Conservation (phyloP, 768 basidiomycete species). For the Calocera viscosa region DNA sequence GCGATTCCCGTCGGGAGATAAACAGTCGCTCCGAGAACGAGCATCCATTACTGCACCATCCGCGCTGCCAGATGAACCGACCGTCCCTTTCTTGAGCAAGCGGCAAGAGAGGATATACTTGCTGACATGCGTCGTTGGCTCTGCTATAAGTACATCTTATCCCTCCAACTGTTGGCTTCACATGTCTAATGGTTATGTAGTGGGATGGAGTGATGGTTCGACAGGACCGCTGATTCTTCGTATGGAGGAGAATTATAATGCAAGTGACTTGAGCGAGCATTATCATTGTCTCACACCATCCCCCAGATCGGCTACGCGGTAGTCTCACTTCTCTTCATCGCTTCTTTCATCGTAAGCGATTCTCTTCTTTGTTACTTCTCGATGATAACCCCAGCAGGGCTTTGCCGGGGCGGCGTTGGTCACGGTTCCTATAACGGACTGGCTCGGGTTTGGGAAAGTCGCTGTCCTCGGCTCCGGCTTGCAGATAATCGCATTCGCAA, state of each 20-base stretch:
- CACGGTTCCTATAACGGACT: not conserved
- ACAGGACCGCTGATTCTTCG: conserved; percentile 11
- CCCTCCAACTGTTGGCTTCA: not conserved
- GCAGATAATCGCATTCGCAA: conserved; percentile 26
- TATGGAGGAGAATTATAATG: conserved; percentile 9
- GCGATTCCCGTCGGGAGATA: not conserved
- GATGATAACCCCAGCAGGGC: not conserved
- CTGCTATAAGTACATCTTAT: not conserved
- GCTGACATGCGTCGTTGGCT: not conserved
- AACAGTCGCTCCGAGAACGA: not conserved
- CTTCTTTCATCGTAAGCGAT: conserved; percentile 2
- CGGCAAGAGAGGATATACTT: not conserved
- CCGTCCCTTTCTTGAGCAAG: not conserved
- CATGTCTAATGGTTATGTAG: not conserved
- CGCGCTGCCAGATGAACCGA: not conserved
- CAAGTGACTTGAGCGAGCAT: not conserved
- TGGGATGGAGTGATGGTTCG: conserved; percentile 6
- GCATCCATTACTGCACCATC: not conserved
- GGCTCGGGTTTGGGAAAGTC: not conserved
- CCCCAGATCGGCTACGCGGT: conserved; percentile 9
- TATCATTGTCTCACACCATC: not conserved
- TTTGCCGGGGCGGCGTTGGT: not conserved
- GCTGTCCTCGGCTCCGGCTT: conserved; percentile 21
- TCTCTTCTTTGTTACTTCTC: not conserved
- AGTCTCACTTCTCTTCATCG: conserved; percentile 7